Evolutionary conservation across 495 filamentous ascomycete genomes (phyloP), one percentile per base, ranked within the genome.

Genomic region (Xylaria longipes): DNA sequence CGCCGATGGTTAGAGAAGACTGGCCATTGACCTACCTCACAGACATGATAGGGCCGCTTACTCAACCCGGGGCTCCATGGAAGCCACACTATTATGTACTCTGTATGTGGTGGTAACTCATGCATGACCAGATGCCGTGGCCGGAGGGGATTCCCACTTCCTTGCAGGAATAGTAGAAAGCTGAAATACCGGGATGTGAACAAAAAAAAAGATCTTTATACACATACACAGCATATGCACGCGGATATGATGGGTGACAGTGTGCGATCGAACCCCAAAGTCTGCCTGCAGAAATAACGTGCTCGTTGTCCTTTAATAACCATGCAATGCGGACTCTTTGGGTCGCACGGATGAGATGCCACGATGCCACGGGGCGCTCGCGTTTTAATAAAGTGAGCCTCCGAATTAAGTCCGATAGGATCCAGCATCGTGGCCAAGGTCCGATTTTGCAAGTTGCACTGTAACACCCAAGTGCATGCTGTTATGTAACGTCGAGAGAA

Each of bases 341-440:
- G 66, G 66, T 66, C 52, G 62, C 52, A 71, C 61, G 66, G 61
- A 43, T 60, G 50, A 56, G 50, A 71, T 71, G 41, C 62, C 62
- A 66, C 62, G 52, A 66, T 58, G 69, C 52, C 69, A 71, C 62
- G 41, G 46, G 69, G 35, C 37, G 69, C 61, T 71, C 35, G 69
- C 35, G 17, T 45, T 57, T 62, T 41, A 43, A 48, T 54, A 57
- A 58, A 48, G 37, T 50, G 62, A 71, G 62, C 48, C 41, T 33
- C 69, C 69, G 69, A 71, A 71, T 29, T 58, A 71, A 58, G 62
- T 58, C 69, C 69, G 69, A 71, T 65, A 45, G 69, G 69, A 8
- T 70, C 58, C 31, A 60, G n/a, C 45, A 52, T 63, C 22, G 45
- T 64, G 46, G 45, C 56, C 57, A 50, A 62, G 56, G 68, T 63